Evolutionary conservation across 371 early-diverging fungal species (phyloP).

Genomic region (Mortierella sp.): DNA sequence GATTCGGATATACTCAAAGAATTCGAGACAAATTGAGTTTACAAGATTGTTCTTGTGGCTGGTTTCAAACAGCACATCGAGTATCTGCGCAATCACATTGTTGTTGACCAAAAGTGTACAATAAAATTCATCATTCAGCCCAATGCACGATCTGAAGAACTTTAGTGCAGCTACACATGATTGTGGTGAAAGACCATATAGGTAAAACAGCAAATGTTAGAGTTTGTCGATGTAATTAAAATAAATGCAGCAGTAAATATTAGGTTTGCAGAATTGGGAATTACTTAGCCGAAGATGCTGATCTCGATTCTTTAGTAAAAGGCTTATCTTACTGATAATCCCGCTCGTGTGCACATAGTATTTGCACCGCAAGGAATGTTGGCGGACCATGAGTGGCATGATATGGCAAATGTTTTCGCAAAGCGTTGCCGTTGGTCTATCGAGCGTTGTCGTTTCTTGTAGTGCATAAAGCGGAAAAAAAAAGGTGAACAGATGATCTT

Average conservation of each 20-base stretch:
- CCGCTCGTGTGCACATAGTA: conserved; percentile 73
- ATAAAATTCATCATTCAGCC: conserved; percentile 82
- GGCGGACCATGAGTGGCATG: conserved; percentile 73
- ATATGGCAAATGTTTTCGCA: conserved; percentile 78
- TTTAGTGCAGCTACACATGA: conserved; percentile 74
- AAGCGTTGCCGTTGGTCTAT: conserved; percentile 47
- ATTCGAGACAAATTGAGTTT: conserved; percentile 89
- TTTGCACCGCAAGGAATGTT: conserved; percentile 82
- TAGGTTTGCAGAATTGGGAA: background rate
- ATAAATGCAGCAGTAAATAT: conserved; percentile 30
- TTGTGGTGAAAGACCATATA: background rate
- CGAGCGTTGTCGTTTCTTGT: conserved; percentile 20
- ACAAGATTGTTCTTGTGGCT: conserved; percentile 80
- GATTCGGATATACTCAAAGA: conserved; percentile 82
- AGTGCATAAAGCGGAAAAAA: background rate
- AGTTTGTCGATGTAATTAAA: background rate
- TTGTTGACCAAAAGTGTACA: conserved; percentile 72
- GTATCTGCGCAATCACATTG: conserved; percentile 73
- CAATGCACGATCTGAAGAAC: conserved; percentile 80
- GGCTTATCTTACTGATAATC: conserved; percentile 66
- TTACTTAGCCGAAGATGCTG: conserved; percentile 77
- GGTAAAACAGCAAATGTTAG: background rate
- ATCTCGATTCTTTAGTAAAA: conserved; percentile 76
- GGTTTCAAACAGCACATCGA: conserved; percentile 71
- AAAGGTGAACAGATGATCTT: background rate